A percentile compares a stretch with the other conserved stretches of the same genome.
Evolutionary conservation across 1,139 yeast genomes (phyloP).

Genomic region (Yamadazyma conglobata): DNA sequence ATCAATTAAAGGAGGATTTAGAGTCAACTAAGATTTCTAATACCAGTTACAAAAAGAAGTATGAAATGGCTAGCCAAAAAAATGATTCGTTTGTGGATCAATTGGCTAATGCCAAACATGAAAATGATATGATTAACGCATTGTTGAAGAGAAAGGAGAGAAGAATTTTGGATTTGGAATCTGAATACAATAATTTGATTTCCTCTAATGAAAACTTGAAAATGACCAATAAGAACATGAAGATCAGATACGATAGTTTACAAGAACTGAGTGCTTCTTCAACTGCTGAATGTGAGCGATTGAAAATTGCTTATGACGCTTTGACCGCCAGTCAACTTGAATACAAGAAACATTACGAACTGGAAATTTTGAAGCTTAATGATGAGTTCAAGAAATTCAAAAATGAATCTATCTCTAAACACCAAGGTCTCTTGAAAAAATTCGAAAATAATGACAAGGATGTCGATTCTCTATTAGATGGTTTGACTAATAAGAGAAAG

Average conservation of each 20-base stretch:
- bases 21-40: slow-evolving; percentile 37
- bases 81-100: slow-evolving; percentile 64
- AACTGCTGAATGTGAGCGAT: slow-evolving; percentile 53
- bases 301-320: slow-evolving; percentile 62
- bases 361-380: slow-evolving; percentile 27
- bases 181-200: slow-evolving; percentile 45
- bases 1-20: slow-evolving; percentile 49
- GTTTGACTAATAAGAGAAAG: slow-evolving; percentile 38
- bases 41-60: slow-evolving; percentile 46
- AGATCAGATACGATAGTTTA: slow-evolving; percentile 46
- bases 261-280: slow-evolving; percentile 46
- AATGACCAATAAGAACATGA: slow-evolving; percentile 47
- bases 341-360: slow-evolving; percentile 50
- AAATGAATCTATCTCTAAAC: slow-evolving; percentile 28
- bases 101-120: slow-evolving; percentile 66
- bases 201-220: slow-evolving; percentile 44
- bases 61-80: slow-evolving; percentile 43
- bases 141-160: slow-evolving; percentile 62
- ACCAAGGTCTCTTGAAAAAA: slow-evolving; percentile 25
- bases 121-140: slow-evolving; percentile 64
- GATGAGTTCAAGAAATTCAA: slow-evolving; percentile 36
- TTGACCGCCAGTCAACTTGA: slow-evolving; percentile 53
- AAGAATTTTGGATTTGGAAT: slow-evolving; percentile 58
- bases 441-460: slow-evolving; percentile 42
- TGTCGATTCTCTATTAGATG: slow-evolving; percentile 41